These are phyloP conservation scores for Trapa incisa DNA, from an alignment of 345 rosid genomes.

Conservation along the genomic window DNA sequence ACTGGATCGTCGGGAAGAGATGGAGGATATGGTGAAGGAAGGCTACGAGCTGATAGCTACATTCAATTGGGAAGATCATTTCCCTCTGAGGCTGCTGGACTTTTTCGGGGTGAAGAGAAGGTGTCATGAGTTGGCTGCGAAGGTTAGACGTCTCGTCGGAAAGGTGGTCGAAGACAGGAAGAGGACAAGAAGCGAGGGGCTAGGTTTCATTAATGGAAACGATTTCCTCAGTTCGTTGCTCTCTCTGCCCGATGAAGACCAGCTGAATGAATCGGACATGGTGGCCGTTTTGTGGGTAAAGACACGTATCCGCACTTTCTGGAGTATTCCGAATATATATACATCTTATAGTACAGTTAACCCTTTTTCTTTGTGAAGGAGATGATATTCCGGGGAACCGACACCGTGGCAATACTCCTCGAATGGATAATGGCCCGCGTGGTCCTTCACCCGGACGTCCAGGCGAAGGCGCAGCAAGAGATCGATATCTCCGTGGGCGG, in stretches of 20 bases:
- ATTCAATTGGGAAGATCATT: slow-evolving; percentile 47
- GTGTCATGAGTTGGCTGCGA: slow-evolving; percentile 29
- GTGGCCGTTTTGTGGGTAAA: slow-evolving; percentile 55
- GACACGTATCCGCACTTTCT: not conserved
- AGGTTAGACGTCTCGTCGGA: slow-evolving; percentile 31
- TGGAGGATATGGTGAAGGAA: slow-evolving; percentile 38
- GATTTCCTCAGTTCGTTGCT: slow-evolving; percentile 47
- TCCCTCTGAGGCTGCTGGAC: slow-evolving; percentile 39
- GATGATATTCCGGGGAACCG: slow-evolving; percentile 60
- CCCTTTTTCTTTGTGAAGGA: slow-evolving; percentile 19
- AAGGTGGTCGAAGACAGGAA: slow-evolving; percentile 29
- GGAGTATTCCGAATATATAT: not conserved
- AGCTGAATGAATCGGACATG: slow-evolving; percentile 34
- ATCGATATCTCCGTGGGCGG: slow-evolving; percentile 23
- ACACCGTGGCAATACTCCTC: slow-evolving; percentile 53
- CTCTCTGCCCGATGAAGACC: slow-evolving; percentile 42
- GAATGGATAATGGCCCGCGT: slow-evolving; percentile 68
- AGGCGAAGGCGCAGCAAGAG: slow-evolving; percentile 35
- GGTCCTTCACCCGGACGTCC: slow-evolving; percentile 46
- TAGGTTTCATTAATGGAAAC: slow-evolving; percentile 8
- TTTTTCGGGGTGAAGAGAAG: slow-evolving; percentile 46
- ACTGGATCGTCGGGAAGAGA: slow-evolving; percentile 10
- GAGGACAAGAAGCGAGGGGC: not conserved
- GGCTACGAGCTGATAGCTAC: slow-evolving; percentile 36
- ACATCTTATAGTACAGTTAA: not conserved